These are phyloP conservation scores for Thamnidium elegans DNA, from an alignment of 192 early-diverging fungal species.

Conservation along the genomic window DNA sequence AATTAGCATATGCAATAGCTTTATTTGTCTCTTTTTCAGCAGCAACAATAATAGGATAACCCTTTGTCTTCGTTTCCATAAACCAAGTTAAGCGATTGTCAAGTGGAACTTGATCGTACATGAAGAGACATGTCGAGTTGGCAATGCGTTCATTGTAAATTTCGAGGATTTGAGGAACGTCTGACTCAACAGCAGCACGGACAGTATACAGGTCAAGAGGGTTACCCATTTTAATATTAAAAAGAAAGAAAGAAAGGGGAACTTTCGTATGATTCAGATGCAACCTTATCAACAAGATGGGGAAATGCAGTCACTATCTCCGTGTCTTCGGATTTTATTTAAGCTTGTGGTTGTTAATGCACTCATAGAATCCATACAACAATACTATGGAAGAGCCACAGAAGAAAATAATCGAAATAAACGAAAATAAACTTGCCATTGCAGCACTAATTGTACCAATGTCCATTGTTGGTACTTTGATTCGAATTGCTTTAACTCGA, in stretches of 20 bases:
- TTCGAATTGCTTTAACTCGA: conserved; percentile 53
- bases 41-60: conserved; percentile 49
- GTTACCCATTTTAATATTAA: conserved; percentile 1
- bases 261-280: background rate
- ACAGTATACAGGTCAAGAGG: conserved; percentile 35
- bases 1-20: conserved; percentile 22
- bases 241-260: conserved; percentile 1
- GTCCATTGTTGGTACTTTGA: conserved; percentile 63
- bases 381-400: conserved; percentile 1
- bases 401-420: conserved; percentile 3
- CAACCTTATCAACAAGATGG: no score
- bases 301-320: no score
- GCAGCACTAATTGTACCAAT: conserved; percentile 44
- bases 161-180: conserved; percentile 37
- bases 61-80: conserved; percentile 30
- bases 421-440: conserved; percentile 32
- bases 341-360: background rate
- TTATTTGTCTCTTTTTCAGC: conserved; percentile 26
- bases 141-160: conserved; percentile 50
- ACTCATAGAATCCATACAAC: background rate
- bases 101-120: conserved; percentile 40
- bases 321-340: background rate
- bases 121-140: conserved; percentile 41
- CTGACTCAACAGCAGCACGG: conserved; percentile 39
- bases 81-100: conserved; percentile 44